Evolutionary conservation across 805 yeast genomes (phyloP).

Genomic region (Candida mattraensis): DNA sequence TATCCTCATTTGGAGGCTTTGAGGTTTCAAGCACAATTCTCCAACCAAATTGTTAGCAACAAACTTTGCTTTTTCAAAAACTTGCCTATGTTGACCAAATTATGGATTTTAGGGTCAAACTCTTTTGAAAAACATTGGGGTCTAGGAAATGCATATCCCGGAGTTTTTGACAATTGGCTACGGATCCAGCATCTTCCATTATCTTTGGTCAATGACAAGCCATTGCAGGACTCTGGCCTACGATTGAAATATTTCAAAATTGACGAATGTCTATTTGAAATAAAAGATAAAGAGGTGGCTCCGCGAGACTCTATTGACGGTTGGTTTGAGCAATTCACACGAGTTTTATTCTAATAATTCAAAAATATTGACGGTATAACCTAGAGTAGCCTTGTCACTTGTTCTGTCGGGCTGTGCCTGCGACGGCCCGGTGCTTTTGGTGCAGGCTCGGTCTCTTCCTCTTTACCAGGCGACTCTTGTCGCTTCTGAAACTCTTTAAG

Average conservation of each 20-base stretch:
- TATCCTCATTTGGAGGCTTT: constrained; percentile 36
- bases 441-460: not conserved
- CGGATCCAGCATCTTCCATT: constrained; percentile 54
- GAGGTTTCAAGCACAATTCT: constrained; percentile 39
- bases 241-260: constrained; percentile 44
- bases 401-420: constrained; percentile 8
- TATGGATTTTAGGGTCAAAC: constrained; percentile 49
- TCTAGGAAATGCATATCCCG: constrained; percentile 51
- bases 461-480: not conserved
- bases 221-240: constrained; percentile 8
- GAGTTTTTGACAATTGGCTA: constrained; percentile 56
- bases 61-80: constrained; percentile 28
- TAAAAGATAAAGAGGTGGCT: constrained; percentile 25
- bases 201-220: constrained; percentile 30
- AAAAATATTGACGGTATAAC: not conserved
- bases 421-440: constrained; percentile 1
- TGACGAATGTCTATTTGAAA: constrained; percentile 49
- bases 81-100: constrained; percentile 31
- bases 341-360: constrained; percentile 15
- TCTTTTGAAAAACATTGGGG: constrained; percentile 60
- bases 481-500: constrained; percentile 3
- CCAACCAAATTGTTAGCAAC: constrained; percentile 30
- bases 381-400: not conserved
- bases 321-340: constrained; percentile 42
- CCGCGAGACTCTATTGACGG: constrained; percentile 48